Evolutionary conservation across 192 early-diverging fungal genomes (phyloP), one percentile per base, ranked within the genome.

Genomic region (Backusella luteola): DNA sequence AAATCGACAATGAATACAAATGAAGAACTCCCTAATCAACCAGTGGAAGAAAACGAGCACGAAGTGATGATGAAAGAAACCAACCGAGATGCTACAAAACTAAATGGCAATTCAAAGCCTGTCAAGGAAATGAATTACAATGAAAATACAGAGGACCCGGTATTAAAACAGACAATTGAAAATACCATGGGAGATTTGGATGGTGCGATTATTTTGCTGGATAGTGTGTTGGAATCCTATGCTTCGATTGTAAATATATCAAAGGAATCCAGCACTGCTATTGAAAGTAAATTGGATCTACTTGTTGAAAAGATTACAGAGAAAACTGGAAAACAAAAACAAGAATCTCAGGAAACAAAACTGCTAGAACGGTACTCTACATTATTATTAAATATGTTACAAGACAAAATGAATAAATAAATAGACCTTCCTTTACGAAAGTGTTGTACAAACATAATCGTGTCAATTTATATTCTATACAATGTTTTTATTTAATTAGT

Each of bases 401-500:
- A 71, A 34, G 42, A 26, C 4, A 71, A 71, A 71, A 71, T 71
- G 15, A 71, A 71, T 49, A 49, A 42, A 71, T 71, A 59, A 36
- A 59, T 23, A 21, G 56, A 12, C 9, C 29, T 26, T 63, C 26
- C n/a, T 14, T 2, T 49, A 19, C 19, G 19, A 49, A 19, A 49
- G 17, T n/a, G 46, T 49, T 49, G 46, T 49, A 49, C 46, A 49
- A 49, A 49, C 42, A 44, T 44, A 49, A 49, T 49, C 5, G 42
- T 44, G 15, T 11, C 38, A 39, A 39, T 7, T 39, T 44, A 5
- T 17, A 44, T 19, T 49, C 46, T 49, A 49, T 49, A 8, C 46
- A 49, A 49, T 49, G 21, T 63, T 63, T 63, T 29, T 14, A 29
- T 63, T 26, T 63, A 63, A 63, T 26, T 59, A 12, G 14, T 63